Evolutionary conservation across 78 protist species (phyloP), one percentile per base, ranked within the genome.

Genomic region (Dictyostelium capitatum): DNA sequence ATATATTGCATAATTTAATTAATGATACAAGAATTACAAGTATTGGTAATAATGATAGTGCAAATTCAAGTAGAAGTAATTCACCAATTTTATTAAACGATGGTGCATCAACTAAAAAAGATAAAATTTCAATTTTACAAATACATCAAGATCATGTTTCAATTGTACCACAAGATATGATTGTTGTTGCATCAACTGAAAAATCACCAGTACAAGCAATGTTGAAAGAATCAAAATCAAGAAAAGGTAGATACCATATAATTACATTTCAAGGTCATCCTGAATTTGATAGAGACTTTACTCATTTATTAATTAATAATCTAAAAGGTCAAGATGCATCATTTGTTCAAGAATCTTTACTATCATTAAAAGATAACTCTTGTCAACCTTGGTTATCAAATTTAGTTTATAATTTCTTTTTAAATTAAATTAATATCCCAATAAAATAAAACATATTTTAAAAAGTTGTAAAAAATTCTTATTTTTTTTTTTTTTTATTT

Each of bases 251-350:
- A 7, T 87, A 50, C 17, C 41, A 74, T 20, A 87, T 87, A 3
- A 10, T 87, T 8, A 23, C 93, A 15, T 74, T 77, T 25, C 93
- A 87, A 65, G 85, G 84, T 46, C 93, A 87, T 77, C 93, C 93
- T 6, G 93, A 87, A 32, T 67, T 67, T 41, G 43, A 32, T 67
- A 15, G 11, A 6, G 43, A n/a, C 19, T 74, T 53, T 32, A 12
- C 74, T 12, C 46, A 30, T 47, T 14, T 30, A 41, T 59, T 84
- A 46, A 84, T 84, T 75, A 72, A 48, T 37, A 53, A 79, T 8
- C 57, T 75, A 20, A 20, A 43, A 6, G 50, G 19, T 19, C 37
- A 32, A 2, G 56, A 30, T 20, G 28, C 15, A 19, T 37, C 37
- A 19, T 54, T 54, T 17, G 56, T 4, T 32, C 3, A 19, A 11